Conservation (phyloP, 2,329 filamentous ascomycete genomes). For the Arachnomyces sp. region DNA sequence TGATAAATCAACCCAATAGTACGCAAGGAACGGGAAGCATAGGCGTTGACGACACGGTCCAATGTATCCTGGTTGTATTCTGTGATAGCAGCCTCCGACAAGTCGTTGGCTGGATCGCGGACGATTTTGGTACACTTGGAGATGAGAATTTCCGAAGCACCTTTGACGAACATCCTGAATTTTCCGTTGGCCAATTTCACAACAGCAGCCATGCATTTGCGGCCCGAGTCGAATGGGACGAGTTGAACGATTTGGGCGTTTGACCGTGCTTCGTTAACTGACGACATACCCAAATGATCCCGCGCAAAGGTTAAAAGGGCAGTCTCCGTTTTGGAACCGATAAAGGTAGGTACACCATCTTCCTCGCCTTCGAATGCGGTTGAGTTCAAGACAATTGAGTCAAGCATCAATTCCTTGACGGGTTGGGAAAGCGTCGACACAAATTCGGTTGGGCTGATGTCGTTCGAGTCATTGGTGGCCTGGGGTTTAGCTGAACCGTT, state of each 20-base stretch:
- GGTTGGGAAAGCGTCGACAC: slow-evolving; percentile 43
- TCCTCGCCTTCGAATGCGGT: slow-evolving; percentile 61
- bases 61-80: slow-evolving; percentile 51
- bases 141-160: slow-evolving; percentile 44
- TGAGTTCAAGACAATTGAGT: slow-evolving; percentile 61
- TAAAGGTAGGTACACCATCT: slow-evolving; percentile 52
- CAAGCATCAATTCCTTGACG: slow-evolving; percentile 49
- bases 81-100: slow-evolving; percentile 46
- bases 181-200: slow-evolving; percentile 47
- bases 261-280: slow-evolving; percentile 52
- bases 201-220: slow-evolving; percentile 63
- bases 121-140: slow-evolving; percentile 45
- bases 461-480: slow-evolving; percentile 26
- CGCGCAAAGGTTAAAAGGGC: slow-evolving; percentile 62
- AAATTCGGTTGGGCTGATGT: slow-evolving; percentile 48
- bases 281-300: slow-evolving; percentile 56
- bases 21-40: slow-evolving; percentile 70
- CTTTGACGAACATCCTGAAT: slow-evolving; percentile 50
- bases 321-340: slow-evolving; percentile 72
- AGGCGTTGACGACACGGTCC: slow-evolving; percentile 61
- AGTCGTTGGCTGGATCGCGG: slow-evolving; percentile 51
- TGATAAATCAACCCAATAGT: slow-evolving; percentile 78
- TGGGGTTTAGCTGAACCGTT: slow-evolving; percentile 19
- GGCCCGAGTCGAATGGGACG: slow-evolving; percentile 53
- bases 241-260: slow-evolving; percentile 50